A percentile compares a stretch with the other conserved stretches of the same genome.
Conservation (phyloP, 768 basidiomycete genomes). For the Auricularia sp. region DNA sequence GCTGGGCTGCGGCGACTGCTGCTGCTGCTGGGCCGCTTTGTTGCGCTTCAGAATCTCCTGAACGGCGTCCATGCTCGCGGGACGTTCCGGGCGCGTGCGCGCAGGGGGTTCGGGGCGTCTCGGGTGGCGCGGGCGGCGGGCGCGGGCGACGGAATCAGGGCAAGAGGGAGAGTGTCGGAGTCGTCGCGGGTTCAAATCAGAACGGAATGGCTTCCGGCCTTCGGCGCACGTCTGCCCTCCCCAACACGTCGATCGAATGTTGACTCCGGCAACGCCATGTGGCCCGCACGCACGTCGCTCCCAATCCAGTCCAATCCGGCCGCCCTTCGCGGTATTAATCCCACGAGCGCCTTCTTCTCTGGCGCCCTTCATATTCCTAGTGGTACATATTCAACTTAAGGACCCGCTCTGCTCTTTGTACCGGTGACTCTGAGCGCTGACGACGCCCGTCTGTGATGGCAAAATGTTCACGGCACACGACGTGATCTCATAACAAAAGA, state of each 20-base stretch:
- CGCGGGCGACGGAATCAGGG: neutral
- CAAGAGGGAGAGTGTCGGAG: neutral
- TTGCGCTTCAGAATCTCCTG: neutral
- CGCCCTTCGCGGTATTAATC: neutral
- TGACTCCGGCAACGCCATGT: neutral
- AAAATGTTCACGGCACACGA: neutral
- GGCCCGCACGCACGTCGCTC: neutral
- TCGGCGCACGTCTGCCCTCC: neutral
- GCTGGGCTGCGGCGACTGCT: neutral
- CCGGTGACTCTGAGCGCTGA: no score
- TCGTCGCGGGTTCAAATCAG: constrained; percentile 1
- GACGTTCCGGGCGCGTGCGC: neutral
- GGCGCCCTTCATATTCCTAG: neutral
- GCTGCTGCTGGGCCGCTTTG: neutral
- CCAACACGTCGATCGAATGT: neutral
- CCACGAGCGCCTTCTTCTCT: neutral
- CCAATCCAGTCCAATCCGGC: neutral
- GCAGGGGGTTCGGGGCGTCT: neutral
- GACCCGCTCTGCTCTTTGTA: no score
- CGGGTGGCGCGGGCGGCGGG: neutral
- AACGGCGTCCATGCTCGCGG: neutral
- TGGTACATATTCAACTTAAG: no score
- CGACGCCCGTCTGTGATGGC: neutral
- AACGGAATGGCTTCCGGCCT: neutral
- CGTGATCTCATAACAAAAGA: neutral